Evolutionary conservation across 768 basidiomycete species (phyloP), one percentile per base, ranked within the genome.

Genomic region (Leccinum uliginosum): DNA sequence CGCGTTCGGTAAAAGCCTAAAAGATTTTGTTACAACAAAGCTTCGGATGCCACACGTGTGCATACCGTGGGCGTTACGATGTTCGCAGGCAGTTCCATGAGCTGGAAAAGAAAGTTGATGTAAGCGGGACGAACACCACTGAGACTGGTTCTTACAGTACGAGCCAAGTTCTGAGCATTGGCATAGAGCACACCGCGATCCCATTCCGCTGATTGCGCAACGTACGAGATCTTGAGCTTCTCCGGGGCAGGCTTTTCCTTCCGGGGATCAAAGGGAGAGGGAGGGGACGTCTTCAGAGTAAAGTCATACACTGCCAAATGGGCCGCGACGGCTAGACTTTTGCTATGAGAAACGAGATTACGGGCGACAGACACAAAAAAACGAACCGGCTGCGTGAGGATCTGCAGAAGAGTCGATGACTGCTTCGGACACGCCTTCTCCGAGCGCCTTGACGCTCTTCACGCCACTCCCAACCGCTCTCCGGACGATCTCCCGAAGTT

Each of bases 71-170:
- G 92, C 2, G 91, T 93, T 77, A 91, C 75, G 71, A 93, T 83
- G 69, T 94, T 94, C 1, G 83, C 91, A 51, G 93, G 93, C 6
- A 89, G 73, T 71, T 94, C 93, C 84, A 83, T 86, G 48, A 94
- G 78, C 87, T 91, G 46, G 27, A n/a, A 40, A 40, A 40, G 34
- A 56, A 43, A 40, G 34, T 23, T 50, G n/a, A 34, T 23, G 48
- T 52, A 23, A 52, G 48, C 7, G 2, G 6, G 27, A 19, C 3
- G 4, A 24, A 27, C 12, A 38, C 15, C 21, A 45, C 15, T 26
- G 34, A 14, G 40, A 17, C 2, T 27, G 46, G 47, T 47, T 50
- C 78, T 55, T 69, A 87, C 87, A 43, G 89, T 91, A 44, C 89
- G 80, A 24, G 89, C 89, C 59, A 89, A 73, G 67, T 92, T 93